These are phyloP conservation scores for Candida tetrigidarum DNA, from an alignment of 1,139 yeast genomes.

Conservation along the genomic window DNA sequence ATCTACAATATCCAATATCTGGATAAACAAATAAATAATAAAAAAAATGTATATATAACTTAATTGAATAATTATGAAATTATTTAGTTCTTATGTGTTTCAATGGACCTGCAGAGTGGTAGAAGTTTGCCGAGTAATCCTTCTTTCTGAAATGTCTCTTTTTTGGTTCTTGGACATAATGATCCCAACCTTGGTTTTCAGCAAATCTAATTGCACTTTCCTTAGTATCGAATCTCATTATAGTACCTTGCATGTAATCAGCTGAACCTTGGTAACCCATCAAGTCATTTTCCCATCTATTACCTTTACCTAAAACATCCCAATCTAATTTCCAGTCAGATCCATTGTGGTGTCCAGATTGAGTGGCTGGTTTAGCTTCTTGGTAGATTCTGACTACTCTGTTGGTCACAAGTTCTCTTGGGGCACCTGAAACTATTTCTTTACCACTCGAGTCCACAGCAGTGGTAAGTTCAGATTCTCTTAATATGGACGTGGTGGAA, in stretches of 20 bases:
- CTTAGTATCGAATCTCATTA: slow-evolving; percentile 71
- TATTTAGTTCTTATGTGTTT: slow-evolving; percentile 85
- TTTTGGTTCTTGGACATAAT: slow-evolving; percentile 82
- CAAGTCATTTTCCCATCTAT: slow-evolving; percentile 89
- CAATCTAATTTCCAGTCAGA: slow-evolving; percentile 79
- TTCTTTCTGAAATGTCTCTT: slow-evolving; percentile 73
- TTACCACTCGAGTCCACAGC: slow-evolving; percentile 33
- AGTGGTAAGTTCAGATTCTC: slow-evolving; percentile 20
- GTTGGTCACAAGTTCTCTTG: slow-evolving; percentile 59
- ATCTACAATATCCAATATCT: background rate
- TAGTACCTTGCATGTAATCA: slow-evolving; percentile 89
- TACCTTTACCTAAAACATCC: slow-evolving; percentile 78
- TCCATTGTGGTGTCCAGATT: slow-evolving; percentile 64
- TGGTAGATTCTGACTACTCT: slow-evolving; percentile 79
- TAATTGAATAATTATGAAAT: no score
- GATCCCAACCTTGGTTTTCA: slow-evolving; percentile 85
- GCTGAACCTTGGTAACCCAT: slow-evolving; percentile 85
- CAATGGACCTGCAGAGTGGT: slow-evolving; percentile 71
- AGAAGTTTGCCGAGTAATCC: slow-evolving; percentile 74
- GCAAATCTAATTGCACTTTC: slow-evolving; percentile 84
- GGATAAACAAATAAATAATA: background rate
- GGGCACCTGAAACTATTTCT: slow-evolving; percentile 82
- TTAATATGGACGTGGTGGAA: slow-evolving; percentile 22
- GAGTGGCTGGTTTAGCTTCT: slow-evolving; percentile 83
- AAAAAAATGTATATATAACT: slow-evolving; percentile 1